Base-by-base conservation (phyloP, 129 eudicot genomes). In the Tagetes patula region DNA sequence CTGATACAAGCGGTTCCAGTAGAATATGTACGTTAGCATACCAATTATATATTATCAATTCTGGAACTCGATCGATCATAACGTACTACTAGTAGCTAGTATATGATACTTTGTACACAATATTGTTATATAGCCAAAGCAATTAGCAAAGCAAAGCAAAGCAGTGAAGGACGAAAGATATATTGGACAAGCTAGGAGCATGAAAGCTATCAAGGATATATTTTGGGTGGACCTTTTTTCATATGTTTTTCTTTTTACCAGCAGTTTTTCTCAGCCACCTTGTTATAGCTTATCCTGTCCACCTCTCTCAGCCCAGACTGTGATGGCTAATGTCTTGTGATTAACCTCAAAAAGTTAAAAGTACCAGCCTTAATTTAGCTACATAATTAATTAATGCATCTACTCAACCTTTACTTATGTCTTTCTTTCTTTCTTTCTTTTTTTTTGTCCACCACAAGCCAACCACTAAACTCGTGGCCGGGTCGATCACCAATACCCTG, bases 221-320 rank as follows among this genome's bases (percentile, higher is more conserved):
- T 49, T 20, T 78, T 63, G 39, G 59, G 76, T 63, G 82, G 72
- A 71, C 46, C 65, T 78, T 78, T 70, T 78, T 70, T 78, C 46
- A 62, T 59, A 78, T 78, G 72, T 78, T 78, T 65, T 70, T 78
- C 82, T 52, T 78, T 77, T 78, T 71, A 62, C 72, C 34, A 49
- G 81, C 82, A 78, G 8, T 31, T 20, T 78, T 70, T 78, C 76
- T 78, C 67, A 20, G 67, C 72, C 72, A 78, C 27, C 82, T 70
- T 49, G 32, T 33, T 50, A 66, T 38, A 7, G 59, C 77, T 78
- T 70, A 78, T 78, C 82, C 47, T 70, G 82, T 78, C 82, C 59
- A 33, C 76, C 71, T 68, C 70, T 14, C 61, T 69, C 75, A 37
- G 46, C 62, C 71, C 70, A 39, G 11, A 46, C 43, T 42, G 65